Conservation (phyloP, 805 yeast genomes). For the Candida peoriensis region DNA sequence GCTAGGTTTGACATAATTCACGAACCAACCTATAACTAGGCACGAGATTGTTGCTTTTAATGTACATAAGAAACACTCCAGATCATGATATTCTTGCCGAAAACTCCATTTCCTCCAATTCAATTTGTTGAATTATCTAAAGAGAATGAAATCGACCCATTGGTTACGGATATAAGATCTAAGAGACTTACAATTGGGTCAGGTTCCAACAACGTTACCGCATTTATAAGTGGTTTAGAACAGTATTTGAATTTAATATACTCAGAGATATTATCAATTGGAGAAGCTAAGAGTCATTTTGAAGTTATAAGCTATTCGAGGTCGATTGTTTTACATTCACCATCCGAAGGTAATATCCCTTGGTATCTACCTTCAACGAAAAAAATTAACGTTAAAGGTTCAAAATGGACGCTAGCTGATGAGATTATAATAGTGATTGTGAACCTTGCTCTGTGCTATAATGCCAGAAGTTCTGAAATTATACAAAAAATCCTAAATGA, state of each 20-base stretch:
- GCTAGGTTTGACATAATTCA: no score
- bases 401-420: conserved; percentile 15
- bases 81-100: conserved; percentile 2
- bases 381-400: not conserved
- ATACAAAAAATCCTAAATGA: conserved; percentile 2
- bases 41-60: no score
- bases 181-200: conserved; percentile 4
- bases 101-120: conserved; percentile 1
- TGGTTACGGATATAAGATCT: conserved; percentile 2
- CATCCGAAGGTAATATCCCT: conserved; percentile 8
- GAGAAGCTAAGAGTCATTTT: not conserved
- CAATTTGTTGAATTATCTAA: conserved; percentile 1
- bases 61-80: no score
- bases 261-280: not conserved
- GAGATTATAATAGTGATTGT: conserved; percentile 15
- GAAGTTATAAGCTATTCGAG: not conserved
- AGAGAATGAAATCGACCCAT: not conserved
- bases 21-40: no score
- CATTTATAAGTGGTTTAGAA: conserved; percentile 8
- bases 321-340: not conserved
- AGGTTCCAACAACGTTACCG: conserved; percentile 3
- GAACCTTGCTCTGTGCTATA: conserved; percentile 11
- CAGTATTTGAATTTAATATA: conserved; percentile 9
- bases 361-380: conserved; percentile 13
- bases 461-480: conserved; percentile 11